Evolutionary conservation across 1,139 yeast species (phyloP).

Genomic region (Suhomyces panamericanus): DNA sequence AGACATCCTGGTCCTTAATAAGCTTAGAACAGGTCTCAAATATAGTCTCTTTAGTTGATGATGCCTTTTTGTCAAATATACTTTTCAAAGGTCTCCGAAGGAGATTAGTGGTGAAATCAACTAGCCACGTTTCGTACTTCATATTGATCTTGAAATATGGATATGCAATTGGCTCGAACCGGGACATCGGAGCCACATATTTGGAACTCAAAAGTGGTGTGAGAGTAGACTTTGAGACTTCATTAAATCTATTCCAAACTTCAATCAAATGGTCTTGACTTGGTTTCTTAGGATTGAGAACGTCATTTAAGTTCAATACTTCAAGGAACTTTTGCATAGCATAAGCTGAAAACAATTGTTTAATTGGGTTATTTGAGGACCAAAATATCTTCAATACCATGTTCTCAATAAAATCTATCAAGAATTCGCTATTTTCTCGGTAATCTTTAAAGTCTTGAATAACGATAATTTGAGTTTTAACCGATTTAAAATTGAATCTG

Average conservation of each 20-base stretch:
- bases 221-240: conserved; percentile 70
- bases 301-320: conserved; percentile 54
- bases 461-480: conserved; percentile 47
- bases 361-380: conserved; percentile 85
- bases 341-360: conserved; percentile 81
- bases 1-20: conserved; percentile 69
- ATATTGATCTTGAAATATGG: conserved; percentile 40
- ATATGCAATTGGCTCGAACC: conserved; percentile 32
- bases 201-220: conserved; percentile 74
- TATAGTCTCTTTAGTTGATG: conserved; percentile 36
- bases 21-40: conserved; percentile 67
- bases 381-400: conserved; percentile 78
- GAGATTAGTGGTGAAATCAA: conserved; percentile 64
- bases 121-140: conserved; percentile 63
- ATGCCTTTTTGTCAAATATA: conserved; percentile 9
- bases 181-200: conserved; percentile 58
- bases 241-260: conserved; percentile 66
- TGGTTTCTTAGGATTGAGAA: conserved; percentile 8
- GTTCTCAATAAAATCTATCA: conserved; percentile 64
- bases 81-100: conserved; percentile 43
- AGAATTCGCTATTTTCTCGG: conserved; percentile 64
- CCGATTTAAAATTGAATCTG: conserved; percentile 51
- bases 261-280: conserved; percentile 24
- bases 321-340: conserved; percentile 86
- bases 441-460: conserved; percentile 61